A percentile compares a stretch with the other conserved stretches of the same genome.
Conservation (phyloP, 345 rosid genomes). For the Combretum micranthum region DNA sequence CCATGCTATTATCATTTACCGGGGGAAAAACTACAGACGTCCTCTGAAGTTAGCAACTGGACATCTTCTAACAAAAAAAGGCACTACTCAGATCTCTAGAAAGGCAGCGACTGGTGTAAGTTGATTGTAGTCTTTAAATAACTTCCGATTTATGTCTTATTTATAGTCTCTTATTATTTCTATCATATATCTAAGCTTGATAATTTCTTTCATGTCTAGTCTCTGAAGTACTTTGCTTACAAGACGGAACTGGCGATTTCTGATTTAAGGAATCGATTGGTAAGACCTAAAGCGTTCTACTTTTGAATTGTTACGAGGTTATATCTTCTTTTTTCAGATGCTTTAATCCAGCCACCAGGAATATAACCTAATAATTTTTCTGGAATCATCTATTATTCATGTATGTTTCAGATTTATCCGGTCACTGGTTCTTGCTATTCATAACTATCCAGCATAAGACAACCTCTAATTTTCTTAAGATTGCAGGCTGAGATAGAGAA, state of each 20-base stretch:
- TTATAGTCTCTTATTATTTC: slow-evolving; percentile 3
- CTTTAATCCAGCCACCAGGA: background rate
- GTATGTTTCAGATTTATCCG: too few relatives aligned
- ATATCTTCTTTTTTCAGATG: background rate
- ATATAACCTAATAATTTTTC: background rate
- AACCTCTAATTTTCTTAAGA: background rate
- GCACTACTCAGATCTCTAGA: slow-evolving; percentile 64
- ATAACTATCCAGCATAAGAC: too few relatives aligned
- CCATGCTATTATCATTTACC: slow-evolving; percentile 66
- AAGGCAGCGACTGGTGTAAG: slow-evolving; percentile 77
- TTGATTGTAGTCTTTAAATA: background rate
- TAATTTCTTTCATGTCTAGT: slow-evolving; percentile 31
- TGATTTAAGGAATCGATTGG: slow-evolving; percentile 49
- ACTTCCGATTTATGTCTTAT: background rate
- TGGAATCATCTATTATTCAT: too few relatives aligned
- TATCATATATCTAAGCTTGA: slow-evolving; percentile 3
- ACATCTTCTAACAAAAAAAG: slow-evolving; percentile 61
- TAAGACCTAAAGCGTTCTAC: slow-evolving; percentile 4
- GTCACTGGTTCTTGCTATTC: too few relatives aligned
- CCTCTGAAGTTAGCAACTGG: slow-evolving; percentile 34
- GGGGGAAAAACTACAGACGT: slow-evolving; percentile 82
- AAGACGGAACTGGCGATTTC: slow-evolving; percentile 38
- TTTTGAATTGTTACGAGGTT: too few relatives aligned
- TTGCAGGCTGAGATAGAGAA: slow-evolving; percentile 6
- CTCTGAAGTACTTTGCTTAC: slow-evolving; percentile 62